Evolutionary conservation across 2,329 filamentous ascomycete species (phyloP), one percentile per base, ranked within the genome.

Genomic region (Colletotrichum limetticola): DNA sequence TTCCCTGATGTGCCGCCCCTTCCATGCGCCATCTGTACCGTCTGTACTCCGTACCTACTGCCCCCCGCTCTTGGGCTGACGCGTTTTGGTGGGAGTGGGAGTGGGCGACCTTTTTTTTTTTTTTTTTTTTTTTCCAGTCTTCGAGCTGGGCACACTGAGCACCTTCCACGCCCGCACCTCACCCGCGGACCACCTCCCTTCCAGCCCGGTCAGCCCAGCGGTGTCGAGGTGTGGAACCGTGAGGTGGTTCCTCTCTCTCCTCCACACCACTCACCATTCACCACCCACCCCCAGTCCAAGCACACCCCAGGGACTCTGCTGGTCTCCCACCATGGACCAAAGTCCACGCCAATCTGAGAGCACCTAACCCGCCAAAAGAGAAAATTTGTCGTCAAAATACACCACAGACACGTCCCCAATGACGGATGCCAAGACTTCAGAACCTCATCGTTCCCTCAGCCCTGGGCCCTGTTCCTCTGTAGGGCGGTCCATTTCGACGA

Each of bases 371-470:
- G 65, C 66, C 55, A 70, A 70, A 70, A 70, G 60, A 72, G 70
- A 65, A 60, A 72, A 60, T 65, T 65, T 30, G 49, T 68, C 53
- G 55, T 61, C 42, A 42, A 46, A 72, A 64, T 49, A 64, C 46
- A 68, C 59, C 67, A 63, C 22, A 65, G 46, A 69, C 59, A 55
- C 66, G 70, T 69, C 70, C 70, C 70, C 55, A 70, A 72, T 70
- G 66, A 72, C 70, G 70, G 60, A 72, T 65, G 70, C 70, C 70
- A 72, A 72, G 70, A 63, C 70, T 72, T 70, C 70, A 72, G 24
- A 70, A 70, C 70, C 66, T 72, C 70, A 61, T 56, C 59, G 60
- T 70, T 69, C 58, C 70, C 66, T 72, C 70, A 72, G 70, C 70
- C 70, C 70, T 65, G 70, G 60, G 70, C 70, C 70, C 70, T 72